Base-by-base conservation (phyloP, 345 rosid species). In the Populus tremula region DNA sequence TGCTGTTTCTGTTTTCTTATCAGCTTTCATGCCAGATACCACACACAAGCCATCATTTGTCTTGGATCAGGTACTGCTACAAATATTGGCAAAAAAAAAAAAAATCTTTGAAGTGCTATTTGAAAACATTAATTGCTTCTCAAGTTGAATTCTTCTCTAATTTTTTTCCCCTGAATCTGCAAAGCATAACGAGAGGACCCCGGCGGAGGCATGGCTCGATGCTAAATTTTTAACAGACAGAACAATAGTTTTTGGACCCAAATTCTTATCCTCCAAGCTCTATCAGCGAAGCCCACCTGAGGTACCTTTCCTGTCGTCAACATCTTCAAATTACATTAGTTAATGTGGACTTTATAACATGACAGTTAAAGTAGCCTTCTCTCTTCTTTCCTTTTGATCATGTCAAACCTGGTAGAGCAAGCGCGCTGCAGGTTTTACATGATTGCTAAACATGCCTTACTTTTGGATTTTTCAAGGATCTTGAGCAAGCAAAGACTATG, bases 1-100 rank as follows among this genome's bases (percentile, higher is more conserved):
- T 41, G 33, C 74, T 20, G 76, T 39, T 45, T 84, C 80, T 7
- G 81, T 80, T 38, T 82, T 39, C 65, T 27, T 75, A 9, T 3
- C 84, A 2, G 82, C 82, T 8, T 2, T 80, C 50, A 80, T 85
- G 84, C 83, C 74, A 6, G 83, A 76, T 49, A 72, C 85, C 31
- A 16, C 4, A 0, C 67, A 77, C 17, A 31, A 4, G 17, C 78
- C 76, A 0, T 73, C 81, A 0, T 73, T 59, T 70, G 78, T 82
- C 12, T 0, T 77, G 20, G 72, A 74, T 4, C 47, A 77, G 81
- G 84, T 82, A 69, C 33, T 64, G 5, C 50, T 47, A 41, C 3
- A 9, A 0, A 3, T 47, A 41, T 41, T 41, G 45, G 12, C 10
- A 41, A 39, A 39, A 39, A 39, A 6, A 8, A 8, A 39, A 39